These are phyloP conservation scores for Fistulifera pelliculosa DNA, from an alignment of 108 stramenopile species.

Conservation along the genomic window DNA sequence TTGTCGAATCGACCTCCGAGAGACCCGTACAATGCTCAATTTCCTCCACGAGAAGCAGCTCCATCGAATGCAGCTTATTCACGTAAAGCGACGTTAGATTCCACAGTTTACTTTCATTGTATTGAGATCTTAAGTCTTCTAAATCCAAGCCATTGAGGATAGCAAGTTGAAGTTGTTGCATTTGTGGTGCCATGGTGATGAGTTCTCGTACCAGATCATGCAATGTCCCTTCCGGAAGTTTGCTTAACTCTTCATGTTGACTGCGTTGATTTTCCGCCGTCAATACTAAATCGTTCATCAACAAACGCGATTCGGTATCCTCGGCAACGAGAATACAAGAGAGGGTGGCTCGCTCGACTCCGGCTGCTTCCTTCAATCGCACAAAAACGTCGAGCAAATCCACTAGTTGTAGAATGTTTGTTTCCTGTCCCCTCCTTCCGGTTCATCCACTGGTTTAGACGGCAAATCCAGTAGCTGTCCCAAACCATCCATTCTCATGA, in stretches of 20 bases:
- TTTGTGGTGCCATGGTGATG: conserved; percentile 10
- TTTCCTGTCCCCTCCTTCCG: neutral
- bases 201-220: conserved; percentile 27
- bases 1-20: neutral
- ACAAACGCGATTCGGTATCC: conserved; percentile 16
- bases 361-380: conserved; percentile 56
- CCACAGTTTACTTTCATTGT: conserved; percentile 50
- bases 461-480: neutral
- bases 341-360: conserved; percentile 55
- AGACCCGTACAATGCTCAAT: conserved; percentile 16
- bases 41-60: conserved; percentile 59
- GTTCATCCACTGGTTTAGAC: neutral
- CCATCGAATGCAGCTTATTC: conserved; percentile 55
- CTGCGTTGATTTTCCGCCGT: conserved; percentile 60
- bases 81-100: conserved; percentile 51
- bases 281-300: conserved; percentile 55
- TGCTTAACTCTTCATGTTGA: conserved; percentile 28
- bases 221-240: conserved; percentile 30
- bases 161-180: conserved; percentile 16
- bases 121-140: conserved; percentile 14
- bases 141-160: conserved; percentile 25
- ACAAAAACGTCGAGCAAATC: conserved; percentile 44
- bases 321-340: conserved; percentile 30
- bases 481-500: neutral
- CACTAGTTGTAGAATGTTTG: conserved; percentile 13